Evolutionary conservation across 1,139 yeast genomes (phyloP).

Genomic region (Blastobotrys indianensis): DNA sequence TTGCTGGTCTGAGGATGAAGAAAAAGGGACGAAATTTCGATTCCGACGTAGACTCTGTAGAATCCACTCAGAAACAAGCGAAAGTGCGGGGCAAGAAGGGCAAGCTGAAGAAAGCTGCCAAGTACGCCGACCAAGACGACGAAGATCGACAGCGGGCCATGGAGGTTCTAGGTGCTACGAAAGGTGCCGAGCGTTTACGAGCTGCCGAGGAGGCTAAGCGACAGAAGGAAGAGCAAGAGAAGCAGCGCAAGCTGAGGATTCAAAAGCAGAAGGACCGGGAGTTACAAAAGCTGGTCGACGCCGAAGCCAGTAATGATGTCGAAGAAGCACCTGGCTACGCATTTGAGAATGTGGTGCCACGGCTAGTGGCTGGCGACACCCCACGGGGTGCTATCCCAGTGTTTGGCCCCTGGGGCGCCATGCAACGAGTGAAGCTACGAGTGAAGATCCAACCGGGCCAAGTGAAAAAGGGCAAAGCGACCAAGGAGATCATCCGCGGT

Average conservation of each 20-base stretch:
- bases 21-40: conserved; percentile 4
- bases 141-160: conserved; percentile 70
- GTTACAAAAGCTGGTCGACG: conserved; percentile 34
- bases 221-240: conserved; percentile 33
- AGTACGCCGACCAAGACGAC: conserved; percentile 88
- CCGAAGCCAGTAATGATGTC: conserved; percentile 31
- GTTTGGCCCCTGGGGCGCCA: conserved; percentile 88
- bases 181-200: conserved; percentile 47
- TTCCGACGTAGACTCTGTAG: conserved; percentile 5
- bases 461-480: conserved; percentile 83
- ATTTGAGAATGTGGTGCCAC: conserved; percentile 34
- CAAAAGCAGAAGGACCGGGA: conserved; percentile 47
- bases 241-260: conserved; percentile 31
- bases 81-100: conserved; percentile 78
- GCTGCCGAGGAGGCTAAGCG: conserved; percentile 29
- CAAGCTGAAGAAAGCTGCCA: conserved; percentile 72
- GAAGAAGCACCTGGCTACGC: conserved; percentile 27
- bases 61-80: conserved; percentile 20
- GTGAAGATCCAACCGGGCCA: conserved; percentile 83
- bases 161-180: conserved; percentile 78
- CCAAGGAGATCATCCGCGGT: conserved; percentile 58
- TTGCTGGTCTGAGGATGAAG: conserved; percentile 17
- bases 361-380: conserved; percentile 35
- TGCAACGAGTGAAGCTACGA: conserved; percentile 71
- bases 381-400: conserved; percentile 67